Conservation (phyloP, 2,329 filamentous ascomycete genomes). For the Graphium sp. region DNA sequence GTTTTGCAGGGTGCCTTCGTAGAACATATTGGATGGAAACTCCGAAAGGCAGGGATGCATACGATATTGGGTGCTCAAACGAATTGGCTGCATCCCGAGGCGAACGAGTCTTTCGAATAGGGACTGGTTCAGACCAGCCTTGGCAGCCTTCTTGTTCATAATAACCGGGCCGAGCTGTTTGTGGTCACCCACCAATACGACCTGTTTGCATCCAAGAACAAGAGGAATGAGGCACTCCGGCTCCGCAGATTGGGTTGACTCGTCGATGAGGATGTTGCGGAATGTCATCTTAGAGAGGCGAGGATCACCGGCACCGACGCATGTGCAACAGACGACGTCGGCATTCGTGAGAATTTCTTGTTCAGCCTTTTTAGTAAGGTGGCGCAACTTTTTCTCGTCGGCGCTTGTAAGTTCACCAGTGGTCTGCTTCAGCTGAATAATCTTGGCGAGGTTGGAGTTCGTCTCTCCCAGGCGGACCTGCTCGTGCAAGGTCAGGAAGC, state of each 20-base stretch:
- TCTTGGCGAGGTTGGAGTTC: constrained; percentile 82
- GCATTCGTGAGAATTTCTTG: constrained; percentile 89
- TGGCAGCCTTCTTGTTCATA: constrained; percentile 99
- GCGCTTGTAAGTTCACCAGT: constrained; percentile 82
- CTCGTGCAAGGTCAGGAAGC: constrained; percentile 87
- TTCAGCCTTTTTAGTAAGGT: constrained; percentile 83
- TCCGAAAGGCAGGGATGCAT: constrained; percentile 97
- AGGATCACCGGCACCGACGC: constrained; percentile 90
- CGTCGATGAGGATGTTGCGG: constrained; percentile 91
- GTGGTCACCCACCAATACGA: constrained; percentile 95
- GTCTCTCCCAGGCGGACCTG: constrained; percentile 96
- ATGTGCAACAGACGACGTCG: constrained; percentile 97
- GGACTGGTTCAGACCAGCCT: constrained; percentile 95
- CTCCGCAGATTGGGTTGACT: constrained; percentile 95
- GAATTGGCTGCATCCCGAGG: constrained; percentile 77
- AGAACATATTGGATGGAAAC: constrained; percentile 99
- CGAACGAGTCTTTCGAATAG: constrained; percentile 92
- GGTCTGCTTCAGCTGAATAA: constrained; percentile 84
- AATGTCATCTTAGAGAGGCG: constrained; percentile 96
- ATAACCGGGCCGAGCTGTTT: constrained; percentile 96
- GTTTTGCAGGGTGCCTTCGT: constrained; percentile 92
- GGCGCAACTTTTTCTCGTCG: constrained; percentile 97
- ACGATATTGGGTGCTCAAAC: constrained; percentile 91
- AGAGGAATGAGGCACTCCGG: constrained; percentile 98
- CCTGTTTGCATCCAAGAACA: constrained; percentile 93